phyloP scores from a whole-genome alignment of 1,284 basidiomycete species.

The Schizopora paradoxa region DNA sequence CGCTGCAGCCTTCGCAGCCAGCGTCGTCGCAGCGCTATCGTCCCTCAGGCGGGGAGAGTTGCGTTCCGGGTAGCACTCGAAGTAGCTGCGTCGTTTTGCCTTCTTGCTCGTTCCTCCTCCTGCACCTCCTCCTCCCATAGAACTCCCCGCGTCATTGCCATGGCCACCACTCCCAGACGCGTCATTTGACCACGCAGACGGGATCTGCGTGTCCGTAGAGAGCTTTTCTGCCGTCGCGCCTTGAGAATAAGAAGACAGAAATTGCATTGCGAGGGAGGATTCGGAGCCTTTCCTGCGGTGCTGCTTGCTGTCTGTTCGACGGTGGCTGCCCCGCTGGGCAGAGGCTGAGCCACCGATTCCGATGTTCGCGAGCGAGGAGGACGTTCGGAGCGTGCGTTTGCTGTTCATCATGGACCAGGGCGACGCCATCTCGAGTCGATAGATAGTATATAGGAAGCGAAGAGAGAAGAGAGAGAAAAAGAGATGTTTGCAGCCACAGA shows the following conservation, averaged over 20 bases:
- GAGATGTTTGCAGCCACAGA: too few species aligned
- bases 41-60: constrained; percentile 6
- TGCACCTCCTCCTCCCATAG: too few species aligned
- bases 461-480: too few species aligned
- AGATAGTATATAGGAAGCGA: not conserved
- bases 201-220: too few species aligned
- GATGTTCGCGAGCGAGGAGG: constrained; percentile 7
- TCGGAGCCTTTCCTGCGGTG: constrained; percentile 12
- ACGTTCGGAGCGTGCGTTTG: constrained; percentile 11
- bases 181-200: too few species aligned
- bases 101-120: too few species aligned
- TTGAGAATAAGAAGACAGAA: too few species aligned
- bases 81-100: constrained; percentile 15
- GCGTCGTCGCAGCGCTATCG: not conserved
- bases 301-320: constrained; percentile 9
- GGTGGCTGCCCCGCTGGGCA: constrained; percentile 2
- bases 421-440: constrained; percentile 4
- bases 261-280: not conserved
- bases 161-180: too few species aligned
- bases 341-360: not conserved
- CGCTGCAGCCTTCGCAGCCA: constrained; percentile 3
- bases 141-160: too few species aligned
- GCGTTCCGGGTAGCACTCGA: constrained; percentile 16
- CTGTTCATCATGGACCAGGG: constrained; percentile 4
- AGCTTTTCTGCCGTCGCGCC: too few species aligned